Conservation (phyloP, 176 grass and related monocot species). For the Rhynchospora breviuscula region DNA sequence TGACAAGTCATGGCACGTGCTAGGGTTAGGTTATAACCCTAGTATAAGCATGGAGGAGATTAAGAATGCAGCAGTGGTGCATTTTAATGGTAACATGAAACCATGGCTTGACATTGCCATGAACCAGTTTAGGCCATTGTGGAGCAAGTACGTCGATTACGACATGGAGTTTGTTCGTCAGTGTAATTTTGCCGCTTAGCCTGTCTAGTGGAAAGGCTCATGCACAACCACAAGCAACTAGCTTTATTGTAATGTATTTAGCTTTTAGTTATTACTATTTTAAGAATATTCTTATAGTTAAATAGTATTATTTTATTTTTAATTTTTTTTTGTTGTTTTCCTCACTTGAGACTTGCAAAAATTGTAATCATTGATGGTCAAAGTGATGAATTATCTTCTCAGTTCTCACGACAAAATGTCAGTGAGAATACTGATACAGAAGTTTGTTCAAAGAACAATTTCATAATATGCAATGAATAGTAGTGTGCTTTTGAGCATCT, state of each 20-base stretch:
- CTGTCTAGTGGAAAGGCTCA: background rate
- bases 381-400: background rate
- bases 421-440: background rate
- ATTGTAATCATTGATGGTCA: background rate
- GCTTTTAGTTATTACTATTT: background rate
- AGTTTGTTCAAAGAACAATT: background rate
- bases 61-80: constrained; percentile 84
- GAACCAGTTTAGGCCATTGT: constrained; percentile 83
- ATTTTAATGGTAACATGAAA: constrained; percentile 99
- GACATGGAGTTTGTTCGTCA: constrained; percentile 55
- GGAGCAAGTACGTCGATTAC: constrained; percentile 92
- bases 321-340: background rate
- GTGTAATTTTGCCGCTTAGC: constrained; percentile 77
- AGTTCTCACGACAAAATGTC: background rate
- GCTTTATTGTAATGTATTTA: background rate
- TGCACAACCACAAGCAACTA: background rate
- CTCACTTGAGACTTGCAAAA: background rate
- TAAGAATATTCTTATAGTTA: background rate
- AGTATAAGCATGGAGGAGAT: constrained; percentile 99
- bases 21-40: constrained; percentile 94
- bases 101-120: constrained; percentile 98
- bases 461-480: background rate
- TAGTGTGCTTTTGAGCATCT: background rate
- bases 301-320: no score
- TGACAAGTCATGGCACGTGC: constrained; percentile 96